Evolutionary conservation across 139 green algal genomes (phyloP).

Genomic region (Closterium sp.): DNA sequence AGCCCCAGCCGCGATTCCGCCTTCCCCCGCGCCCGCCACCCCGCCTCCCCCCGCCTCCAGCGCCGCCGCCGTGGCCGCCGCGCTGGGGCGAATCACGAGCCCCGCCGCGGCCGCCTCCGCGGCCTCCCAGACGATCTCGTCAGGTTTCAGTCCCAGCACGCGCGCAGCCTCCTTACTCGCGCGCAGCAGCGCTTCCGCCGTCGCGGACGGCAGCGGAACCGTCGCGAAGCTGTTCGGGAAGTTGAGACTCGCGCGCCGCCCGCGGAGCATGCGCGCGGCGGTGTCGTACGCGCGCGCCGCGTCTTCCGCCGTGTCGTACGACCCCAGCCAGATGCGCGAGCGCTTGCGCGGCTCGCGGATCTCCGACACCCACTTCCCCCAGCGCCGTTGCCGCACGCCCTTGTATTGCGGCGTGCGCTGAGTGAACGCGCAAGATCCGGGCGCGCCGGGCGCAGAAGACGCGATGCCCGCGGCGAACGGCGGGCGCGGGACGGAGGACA

Average conservation of each 20-base stretch:
- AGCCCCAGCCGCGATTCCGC: too few species aligned
- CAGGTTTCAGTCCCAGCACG: background rate
- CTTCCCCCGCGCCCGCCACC: too few species aligned
- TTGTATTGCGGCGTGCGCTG: slow-evolving; percentile 38
- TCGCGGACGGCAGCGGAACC: slow-evolving; percentile 5
- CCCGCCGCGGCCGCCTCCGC: too few species aligned
- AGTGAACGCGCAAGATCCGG: background rate
- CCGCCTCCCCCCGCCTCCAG: background rate
- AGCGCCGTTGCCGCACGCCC: slow-evolving; percentile 57
- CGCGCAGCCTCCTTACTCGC: slow-evolving; percentile 2
- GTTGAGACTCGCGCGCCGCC: slow-evolving; percentile 79
- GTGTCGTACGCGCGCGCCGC: slow-evolving; percentile 60
- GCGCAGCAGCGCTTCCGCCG: background rate
- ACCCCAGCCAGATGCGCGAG: slow-evolving; percentile 57
- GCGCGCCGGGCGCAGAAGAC: background rate
- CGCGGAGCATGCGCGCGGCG: slow-evolving; percentile 67
- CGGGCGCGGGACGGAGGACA: background rate
- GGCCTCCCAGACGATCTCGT: background rate
- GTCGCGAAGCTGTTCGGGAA: slow-evolving; percentile 59
- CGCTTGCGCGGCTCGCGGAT: slow-evolving; percentile 57
- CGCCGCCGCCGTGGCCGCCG: background rate
- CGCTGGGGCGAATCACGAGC: background rate
- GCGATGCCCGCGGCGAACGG: background rate
- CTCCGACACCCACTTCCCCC: slow-evolving; percentile 63
- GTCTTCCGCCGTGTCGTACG: slow-evolving; percentile 60